Percentiles rank a stretch among this genome's conserved stretches.
phyloP scores from a whole-genome alignment of 106 monocot genomes.

The Ottelia alismoides region DNA sequence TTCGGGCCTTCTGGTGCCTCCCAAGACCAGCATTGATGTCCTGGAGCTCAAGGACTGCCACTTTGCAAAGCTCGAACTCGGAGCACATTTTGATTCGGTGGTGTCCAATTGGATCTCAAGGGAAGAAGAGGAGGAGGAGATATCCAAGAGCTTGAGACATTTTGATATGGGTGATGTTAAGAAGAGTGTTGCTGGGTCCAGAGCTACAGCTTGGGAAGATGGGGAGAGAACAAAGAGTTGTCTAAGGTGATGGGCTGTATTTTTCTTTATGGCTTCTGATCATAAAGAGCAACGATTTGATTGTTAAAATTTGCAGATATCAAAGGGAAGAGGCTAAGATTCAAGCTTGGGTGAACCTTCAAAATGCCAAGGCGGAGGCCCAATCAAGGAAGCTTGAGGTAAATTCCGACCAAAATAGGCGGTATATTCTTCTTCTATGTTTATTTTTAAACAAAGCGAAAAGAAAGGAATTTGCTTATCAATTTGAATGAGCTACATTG shows the following conservation, averaged over 20 bases:
- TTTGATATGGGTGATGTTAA: conserved; percentile 28
- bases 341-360: no score
- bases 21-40: conserved; percentile 25
- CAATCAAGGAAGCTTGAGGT: no score
- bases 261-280: no score
- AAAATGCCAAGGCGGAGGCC: no score
- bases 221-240: conserved; percentile 72
- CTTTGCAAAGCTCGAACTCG: conserved; percentile 57
- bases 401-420: no score
- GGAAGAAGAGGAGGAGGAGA: conserved; percentile 70
- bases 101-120: conserved; percentile 59
- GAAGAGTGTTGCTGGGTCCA: conserved; percentile 29
- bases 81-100: conserved; percentile 39
- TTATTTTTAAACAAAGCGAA: no score
- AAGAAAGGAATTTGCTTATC: no score
- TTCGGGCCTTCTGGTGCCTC: conserved; percentile 34
- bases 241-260: conserved; percentile 29
- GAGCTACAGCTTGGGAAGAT: conserved; percentile 54
- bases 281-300: no score
- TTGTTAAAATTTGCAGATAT: no score
- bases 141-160: conserved; percentile 73
- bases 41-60: conserved; percentile 69
- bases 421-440: no score
- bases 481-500: no score
- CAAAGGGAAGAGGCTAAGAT: no score